Conservation (phyloP, 768 basidiomycete genomes). For the Rhizopogon roseolus region DNA sequence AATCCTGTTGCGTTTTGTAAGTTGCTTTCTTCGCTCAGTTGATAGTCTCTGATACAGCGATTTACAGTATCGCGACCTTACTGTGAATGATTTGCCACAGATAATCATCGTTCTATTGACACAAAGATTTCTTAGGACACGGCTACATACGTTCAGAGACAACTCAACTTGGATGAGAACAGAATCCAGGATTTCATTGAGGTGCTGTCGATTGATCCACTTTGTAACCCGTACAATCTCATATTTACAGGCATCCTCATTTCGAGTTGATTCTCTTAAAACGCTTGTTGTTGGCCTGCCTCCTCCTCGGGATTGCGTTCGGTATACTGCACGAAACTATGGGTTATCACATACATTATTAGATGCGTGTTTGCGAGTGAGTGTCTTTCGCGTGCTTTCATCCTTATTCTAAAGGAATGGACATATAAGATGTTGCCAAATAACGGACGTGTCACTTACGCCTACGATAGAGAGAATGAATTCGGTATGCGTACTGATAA, state of each 20-base stretch:
- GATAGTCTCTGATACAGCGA: background rate
- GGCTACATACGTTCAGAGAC: slow-evolving; percentile 37
- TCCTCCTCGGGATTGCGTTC: slow-evolving; percentile 28
- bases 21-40: slow-evolving; percentile 2
- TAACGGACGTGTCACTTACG: slow-evolving; percentile 25
- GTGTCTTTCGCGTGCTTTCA: background rate
- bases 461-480: slow-evolving; percentile 16
- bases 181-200: slow-evolving; percentile 44
- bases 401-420: background rate
- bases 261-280: slow-evolving; percentile 34
- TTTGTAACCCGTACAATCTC: background rate
- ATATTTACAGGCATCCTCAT: slow-evolving; percentile 31
- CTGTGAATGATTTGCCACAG: slow-evolving; percentile 18
- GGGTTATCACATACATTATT: slow-evolving; percentile 38
- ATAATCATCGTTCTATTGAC: background rate
- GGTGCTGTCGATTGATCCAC: slow-evolving; percentile 16
- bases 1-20: slow-evolving; percentile 29
- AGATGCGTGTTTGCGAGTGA: slow-evolving; percentile 32
- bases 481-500: slow-evolving; percentile 12
- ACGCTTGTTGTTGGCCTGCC: slow-evolving; percentile 43
- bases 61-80: slow-evolving; percentile 37
- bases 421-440: slow-evolving; percentile 38
- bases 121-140: slow-evolving; percentile 31
- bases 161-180: slow-evolving; percentile 32
- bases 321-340: slow-evolving; percentile 36